Conservation (phyloP, 1,284 basidiomycete species). For the Neonothopanus nambi region DNA sequence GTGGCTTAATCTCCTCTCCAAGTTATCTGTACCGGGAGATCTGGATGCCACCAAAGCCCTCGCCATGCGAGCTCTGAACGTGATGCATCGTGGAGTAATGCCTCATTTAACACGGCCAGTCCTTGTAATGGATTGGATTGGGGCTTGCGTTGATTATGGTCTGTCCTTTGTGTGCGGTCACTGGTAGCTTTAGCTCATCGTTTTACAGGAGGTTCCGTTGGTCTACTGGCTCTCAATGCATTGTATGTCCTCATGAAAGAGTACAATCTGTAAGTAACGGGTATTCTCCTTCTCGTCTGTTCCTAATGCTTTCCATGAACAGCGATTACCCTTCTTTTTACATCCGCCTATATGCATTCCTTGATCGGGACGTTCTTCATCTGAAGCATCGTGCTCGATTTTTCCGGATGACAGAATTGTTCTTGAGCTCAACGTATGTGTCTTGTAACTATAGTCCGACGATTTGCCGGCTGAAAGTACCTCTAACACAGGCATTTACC, state of each 20-base stretch:
- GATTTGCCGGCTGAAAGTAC: neutral
- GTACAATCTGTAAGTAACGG: constrained; percentile 81
- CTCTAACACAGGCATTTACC: constrained; percentile 72
- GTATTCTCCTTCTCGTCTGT: neutral
- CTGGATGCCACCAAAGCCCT: constrained; percentile 42
- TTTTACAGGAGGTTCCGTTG: constrained; percentile 77
- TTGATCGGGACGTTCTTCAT: constrained; percentile 87
- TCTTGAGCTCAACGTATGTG: constrained; percentile 86
- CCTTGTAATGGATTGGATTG: constrained; percentile 93
- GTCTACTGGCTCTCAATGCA: constrained; percentile 89
- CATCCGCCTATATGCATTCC: constrained; percentile 87
- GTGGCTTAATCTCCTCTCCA: constrained; percentile 75
- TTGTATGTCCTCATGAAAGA: constrained; percentile 90
- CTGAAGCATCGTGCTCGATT: constrained; percentile 92
- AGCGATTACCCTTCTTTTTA: constrained; percentile 98
- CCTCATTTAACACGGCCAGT: constrained; percentile 83
- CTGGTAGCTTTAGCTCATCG: neutral
- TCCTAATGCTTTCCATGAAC: constrained; percentile 5
- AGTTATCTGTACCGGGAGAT: constrained; percentile 43
- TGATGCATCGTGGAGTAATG: constrained; percentile 84
- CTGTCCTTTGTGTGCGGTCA: constrained; percentile 19
- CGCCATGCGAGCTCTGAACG: constrained; percentile 66
- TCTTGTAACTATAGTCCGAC: neutral
- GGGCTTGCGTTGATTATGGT: constrained; percentile 85
- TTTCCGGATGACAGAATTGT: constrained; percentile 90